phyloP scores from a whole-genome alignment of 805 yeast species.

The Wickerhamiella brachini region DNA sequence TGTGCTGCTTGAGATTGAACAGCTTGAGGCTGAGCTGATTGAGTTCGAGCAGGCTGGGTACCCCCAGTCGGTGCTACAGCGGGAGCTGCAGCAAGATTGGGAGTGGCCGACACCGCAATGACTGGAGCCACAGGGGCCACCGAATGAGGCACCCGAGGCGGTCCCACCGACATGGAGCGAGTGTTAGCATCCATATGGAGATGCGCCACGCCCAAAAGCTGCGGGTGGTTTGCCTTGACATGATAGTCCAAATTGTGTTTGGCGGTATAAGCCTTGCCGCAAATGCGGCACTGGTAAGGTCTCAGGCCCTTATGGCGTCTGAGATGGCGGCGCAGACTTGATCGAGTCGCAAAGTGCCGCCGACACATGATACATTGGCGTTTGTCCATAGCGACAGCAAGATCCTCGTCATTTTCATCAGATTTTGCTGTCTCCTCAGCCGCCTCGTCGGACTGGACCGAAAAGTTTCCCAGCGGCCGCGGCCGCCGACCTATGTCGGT shows the following conservation, averaged over 20 bases:
- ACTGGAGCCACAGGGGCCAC: too few species aligned
- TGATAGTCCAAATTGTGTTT: slow-evolving; percentile 3
- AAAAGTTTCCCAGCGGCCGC: not conserved
- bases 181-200: not conserved
- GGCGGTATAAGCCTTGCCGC: slow-evolving; percentile 3
- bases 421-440: not conserved
- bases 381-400: not conserved
- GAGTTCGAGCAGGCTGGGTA: too few species aligned
- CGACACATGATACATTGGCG: not conserved
- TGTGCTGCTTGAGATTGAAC: too few species aligned
- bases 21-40: too few species aligned
- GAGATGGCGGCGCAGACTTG: slow-evolving; percentile 1
- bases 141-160: not conserved
- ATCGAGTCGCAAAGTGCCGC: not conserved
- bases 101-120: too few species aligned
- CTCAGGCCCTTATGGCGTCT: slow-evolving; percentile 2
- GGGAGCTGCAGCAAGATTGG: not conserved
- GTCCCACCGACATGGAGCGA: not conserved
- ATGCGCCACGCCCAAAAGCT: not conserved
- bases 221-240: not conserved
- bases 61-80: not conserved
- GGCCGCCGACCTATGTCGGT: not conserved
- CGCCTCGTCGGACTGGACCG: not conserved
- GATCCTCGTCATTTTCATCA: not conserved
- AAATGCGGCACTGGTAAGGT: slow-evolving; percentile 1